Percentiles rank a stretch among this genome's conserved stretches.
These are phyloP conservation scores for Rhizophagus sp. DNA, from an alignment of 192 early-diverging fungal species.

Conservation along the genomic window DNA sequence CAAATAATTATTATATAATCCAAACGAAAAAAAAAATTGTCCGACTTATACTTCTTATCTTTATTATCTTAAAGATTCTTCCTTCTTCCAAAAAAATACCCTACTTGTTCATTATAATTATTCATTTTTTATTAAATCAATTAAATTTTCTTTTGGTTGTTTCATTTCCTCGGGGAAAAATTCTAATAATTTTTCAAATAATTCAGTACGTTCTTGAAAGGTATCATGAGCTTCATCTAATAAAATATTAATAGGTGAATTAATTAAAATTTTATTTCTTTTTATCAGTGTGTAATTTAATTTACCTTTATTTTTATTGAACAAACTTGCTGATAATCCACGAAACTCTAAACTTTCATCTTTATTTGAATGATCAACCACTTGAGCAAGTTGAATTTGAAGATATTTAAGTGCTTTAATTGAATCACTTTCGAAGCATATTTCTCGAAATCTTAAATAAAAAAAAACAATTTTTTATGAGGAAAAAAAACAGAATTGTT, in stretches of 20 bases:
- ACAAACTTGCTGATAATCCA: not conserved
- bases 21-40: no score
- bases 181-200: slow-evolving; percentile 71
- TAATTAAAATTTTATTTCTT: not conserved
- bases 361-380: slow-evolving; percentile 66
- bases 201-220: slow-evolving; percentile 52
- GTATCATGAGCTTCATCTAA: slow-evolving; percentile 21
- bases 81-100: no score
- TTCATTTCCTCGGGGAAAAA: slow-evolving; percentile 77
- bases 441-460: slow-evolving; percentile 12
- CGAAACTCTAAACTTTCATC: slow-evolving; percentile 45
- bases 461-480: not conserved
- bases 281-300: not conserved
- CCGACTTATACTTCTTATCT: no score
- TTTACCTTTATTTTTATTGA: slow-evolving; percentile 1
- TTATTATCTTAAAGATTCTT: no score
- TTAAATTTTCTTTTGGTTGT: slow-evolving; percentile 71
- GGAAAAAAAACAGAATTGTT: not conserved
- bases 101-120: slow-evolving; percentile 27
- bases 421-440: slow-evolving; percentile 35
- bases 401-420: slow-evolving; percentile 75
- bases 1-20: no score
- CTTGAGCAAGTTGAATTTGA: slow-evolving; percentile 65
- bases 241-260: not conserved
- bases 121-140: slow-evolving; percentile 63